phyloP scores from a whole-genome alignment of 306 rosid genomes.

The Citrullus amarus region DNA sequence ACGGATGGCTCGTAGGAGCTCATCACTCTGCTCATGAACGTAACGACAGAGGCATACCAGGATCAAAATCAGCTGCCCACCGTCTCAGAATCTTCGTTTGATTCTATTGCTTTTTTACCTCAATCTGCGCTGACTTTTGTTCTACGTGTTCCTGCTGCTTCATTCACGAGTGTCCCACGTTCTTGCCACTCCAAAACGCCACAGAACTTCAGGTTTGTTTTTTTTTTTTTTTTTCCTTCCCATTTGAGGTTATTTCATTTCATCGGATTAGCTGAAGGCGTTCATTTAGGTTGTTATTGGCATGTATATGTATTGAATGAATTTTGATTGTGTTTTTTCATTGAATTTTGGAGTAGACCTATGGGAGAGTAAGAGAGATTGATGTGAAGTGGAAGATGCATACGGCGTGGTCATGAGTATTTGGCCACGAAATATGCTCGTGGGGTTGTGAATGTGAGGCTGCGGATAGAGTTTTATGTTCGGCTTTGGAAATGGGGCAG shows the following conservation, averaged over 20 bases:
- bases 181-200: not conserved
- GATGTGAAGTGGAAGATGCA: not conserved
- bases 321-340: not conserved
- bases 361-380: not conserved
- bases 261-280: not conserved
- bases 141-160: not conserved
- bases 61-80: not conserved
- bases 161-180: not conserved
- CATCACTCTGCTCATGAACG: not conserved
- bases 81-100: not conserved
- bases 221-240: too few species aligned
- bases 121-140: not conserved
- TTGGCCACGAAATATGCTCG: not conserved
- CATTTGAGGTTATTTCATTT: not conserved
- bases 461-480: not conserved
- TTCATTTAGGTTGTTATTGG: not conserved
- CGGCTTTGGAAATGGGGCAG: constrained; percentile 41
- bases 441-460: not conserved
- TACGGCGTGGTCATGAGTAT: not conserved
- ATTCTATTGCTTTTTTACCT: not conserved
- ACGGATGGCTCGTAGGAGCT: not conserved
- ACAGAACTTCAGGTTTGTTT: not conserved
- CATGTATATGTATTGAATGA: not conserved
- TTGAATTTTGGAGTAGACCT: not conserved
- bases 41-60: not conserved